These are phyloP conservation scores for Fusarium lyarnte DNA, from an alignment of 2,329 filamentous ascomycete species.

Conservation along the genomic window DNA sequence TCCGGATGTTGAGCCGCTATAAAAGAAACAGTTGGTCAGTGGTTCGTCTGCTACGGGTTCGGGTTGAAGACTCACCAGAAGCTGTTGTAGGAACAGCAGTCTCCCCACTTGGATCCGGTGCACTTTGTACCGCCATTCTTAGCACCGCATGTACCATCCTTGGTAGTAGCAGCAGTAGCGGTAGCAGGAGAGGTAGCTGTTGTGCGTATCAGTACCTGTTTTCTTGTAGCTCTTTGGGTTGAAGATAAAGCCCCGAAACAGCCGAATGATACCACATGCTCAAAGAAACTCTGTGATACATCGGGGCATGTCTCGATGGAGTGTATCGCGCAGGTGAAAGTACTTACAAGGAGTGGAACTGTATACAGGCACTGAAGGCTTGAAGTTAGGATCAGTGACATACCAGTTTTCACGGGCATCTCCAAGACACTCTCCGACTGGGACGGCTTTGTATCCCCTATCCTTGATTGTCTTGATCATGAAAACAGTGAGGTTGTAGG, in stretches of 20 bases:
- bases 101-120: slow-evolving; percentile 45
- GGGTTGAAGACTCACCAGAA: slow-evolving; percentile 44
- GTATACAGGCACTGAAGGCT: slow-evolving; percentile 30
- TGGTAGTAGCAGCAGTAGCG: slow-evolving; percentile 6
- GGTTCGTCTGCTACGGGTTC: no score
- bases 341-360: neutral
- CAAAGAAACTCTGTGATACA: neutral
- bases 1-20: slow-evolving; percentile 11
- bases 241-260: neutral
- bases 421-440: slow-evolving; percentile 66
- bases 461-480: slow-evolving; percentile 54
- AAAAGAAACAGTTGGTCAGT: neutral
- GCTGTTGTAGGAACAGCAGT: slow-evolving; percentile 51
- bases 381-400: slow-evolving; percentile 39
- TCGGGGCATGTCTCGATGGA: neutral
- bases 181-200: neutral
- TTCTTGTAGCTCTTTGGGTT: neutral
- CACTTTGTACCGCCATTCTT: slow-evolving; percentile 43
- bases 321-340: neutral
- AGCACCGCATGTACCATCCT: slow-evolving; percentile 49
- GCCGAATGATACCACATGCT: neutral
- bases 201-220: neutral
- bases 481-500: slow-evolving; percentile 51
- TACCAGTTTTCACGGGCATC: slow-evolving; percentile 63
- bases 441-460: slow-evolving; percentile 58